Conservation (phyloP, 352 stramenopile species). For the Phytophthora boehmeriae region DNA sequence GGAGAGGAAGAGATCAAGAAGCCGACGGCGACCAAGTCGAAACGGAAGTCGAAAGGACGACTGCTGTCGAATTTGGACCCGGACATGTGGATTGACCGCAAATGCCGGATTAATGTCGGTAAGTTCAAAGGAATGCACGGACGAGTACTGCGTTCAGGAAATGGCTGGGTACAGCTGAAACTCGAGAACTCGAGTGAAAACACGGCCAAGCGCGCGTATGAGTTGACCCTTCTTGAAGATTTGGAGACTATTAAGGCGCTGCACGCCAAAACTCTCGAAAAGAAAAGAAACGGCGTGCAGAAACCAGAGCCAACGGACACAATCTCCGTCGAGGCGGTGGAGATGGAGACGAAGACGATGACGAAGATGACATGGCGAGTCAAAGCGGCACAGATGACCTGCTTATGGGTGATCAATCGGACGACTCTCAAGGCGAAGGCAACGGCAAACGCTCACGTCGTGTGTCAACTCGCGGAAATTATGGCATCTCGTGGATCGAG, state of each 20-base stretch:
- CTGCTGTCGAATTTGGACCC: conserved; percentile 82
- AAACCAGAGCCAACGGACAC: conserved; percentile 27
- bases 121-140: conserved; percentile 86
- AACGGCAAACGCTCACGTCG: conserved; percentile 72
- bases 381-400: conserved; percentile 63
- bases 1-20: conserved; percentile 27
- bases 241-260: conserved; percentile 83
- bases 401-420: conserved; percentile 55
- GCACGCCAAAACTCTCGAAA: conserved; percentile 71
- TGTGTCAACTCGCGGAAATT: conserved; percentile 78
- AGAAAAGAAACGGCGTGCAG: conserved; percentile 55
- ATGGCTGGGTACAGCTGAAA: conserved; percentile 88
- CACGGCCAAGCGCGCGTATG: conserved; percentile 87
- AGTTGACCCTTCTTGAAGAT: conserved; percentile 84
- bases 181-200: conserved; percentile 86
- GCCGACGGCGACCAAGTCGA: conserved; percentile 12
- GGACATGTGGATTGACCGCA: conserved; percentile 90
- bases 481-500: conserved; percentile 89
- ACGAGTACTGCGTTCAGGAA: conserved; percentile 81
- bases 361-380: conserved; percentile 49
- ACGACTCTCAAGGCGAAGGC: conserved; percentile 85
- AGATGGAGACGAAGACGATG: conserved; percentile 67
- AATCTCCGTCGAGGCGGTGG: conserved; percentile 36
- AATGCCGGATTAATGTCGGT: conserved; percentile 87
- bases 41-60: conserved; percentile 52